Evolutionary conservation across 441 rosid genomes (phyloP).

Genomic region (Erysimum cheiri): DNA sequence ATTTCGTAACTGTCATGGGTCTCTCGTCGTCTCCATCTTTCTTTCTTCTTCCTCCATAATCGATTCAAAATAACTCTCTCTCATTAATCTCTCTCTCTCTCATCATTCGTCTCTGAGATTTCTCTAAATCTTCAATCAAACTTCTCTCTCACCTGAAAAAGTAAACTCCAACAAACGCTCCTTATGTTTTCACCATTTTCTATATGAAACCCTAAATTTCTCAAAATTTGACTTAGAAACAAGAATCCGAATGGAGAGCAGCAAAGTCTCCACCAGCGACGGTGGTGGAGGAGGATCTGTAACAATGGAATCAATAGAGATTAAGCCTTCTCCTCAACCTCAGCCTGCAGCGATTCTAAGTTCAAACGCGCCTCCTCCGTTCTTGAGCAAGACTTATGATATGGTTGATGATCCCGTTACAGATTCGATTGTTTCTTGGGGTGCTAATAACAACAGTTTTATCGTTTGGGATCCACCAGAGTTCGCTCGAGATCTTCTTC

Average conservation of each 20-base stretch:
- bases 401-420: conserved; percentile 87
- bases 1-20: too few relatives aligned
- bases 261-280: conserved; percentile 33
- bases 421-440: conserved; percentile 83
- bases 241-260: conserved; percentile 50
- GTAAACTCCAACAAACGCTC: too few relatives aligned
- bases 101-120: too few relatives aligned
- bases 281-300: conserved; percentile 27
- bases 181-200: background rate
- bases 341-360: conserved; percentile 57
- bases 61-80: too few relatives aligned
- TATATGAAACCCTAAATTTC: conserved; percentile 23
- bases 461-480: conserved; percentile 95
- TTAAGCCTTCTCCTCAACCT: conserved; percentile 43
- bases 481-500: conserved; percentile 82
- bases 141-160: too few relatives aligned
- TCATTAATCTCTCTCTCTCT: too few relatives aligned
- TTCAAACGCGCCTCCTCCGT: conserved; percentile 81
- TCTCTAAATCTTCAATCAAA: too few relatives aligned
- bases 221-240: background rate
- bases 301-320: conserved; percentile 33
- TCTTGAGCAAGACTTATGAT: conserved; percentile 92
- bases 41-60: too few relatives aligned
- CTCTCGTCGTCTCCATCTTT: too few relatives aligned
- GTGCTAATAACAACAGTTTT: conserved; percentile 71